Conservation (phyloP, 1,284 basidiomycete species). For the Ceratobasidium sp. region DNA sequence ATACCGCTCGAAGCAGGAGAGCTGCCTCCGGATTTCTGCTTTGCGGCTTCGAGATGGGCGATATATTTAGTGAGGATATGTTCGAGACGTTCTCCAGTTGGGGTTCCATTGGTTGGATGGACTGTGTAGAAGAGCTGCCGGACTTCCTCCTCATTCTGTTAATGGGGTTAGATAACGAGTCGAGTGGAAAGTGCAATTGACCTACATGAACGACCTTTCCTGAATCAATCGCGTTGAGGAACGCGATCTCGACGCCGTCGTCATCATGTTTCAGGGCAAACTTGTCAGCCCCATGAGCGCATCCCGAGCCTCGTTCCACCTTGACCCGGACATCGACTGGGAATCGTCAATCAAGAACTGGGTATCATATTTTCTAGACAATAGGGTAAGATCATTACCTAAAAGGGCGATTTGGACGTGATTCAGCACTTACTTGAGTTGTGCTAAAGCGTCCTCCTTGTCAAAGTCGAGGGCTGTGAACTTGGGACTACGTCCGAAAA, state of each 20-base stretch:
- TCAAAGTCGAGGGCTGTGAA: not conserved
- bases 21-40: slow-evolving; percentile 46
- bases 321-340: slow-evolving; percentile 64
- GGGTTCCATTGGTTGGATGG: slow-evolving; percentile 62
- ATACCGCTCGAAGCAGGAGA: not conserved
- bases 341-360: slow-evolving; percentile 60
- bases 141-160: slow-evolving; percentile 53
- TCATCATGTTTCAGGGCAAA: slow-evolving; percentile 62
- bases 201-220: slow-evolving; percentile 46
- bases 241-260: slow-evolving; percentile 67
- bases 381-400: not conserved
- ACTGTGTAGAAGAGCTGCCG: slow-evolving; percentile 62
- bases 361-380: slow-evolving; percentile 29
- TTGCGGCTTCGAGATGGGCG: slow-evolving; percentile 60
- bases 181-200: not conserved
- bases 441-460: slow-evolving; percentile 13
- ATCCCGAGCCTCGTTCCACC: slow-evolving; percentile 65
- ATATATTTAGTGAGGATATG: slow-evolving; percentile 64
- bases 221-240: slow-evolving; percentile 59
- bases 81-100: slow-evolving; percentile 66
- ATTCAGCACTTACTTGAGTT: slow-evolving; percentile 10
- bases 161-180: not conserved
- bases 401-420: not conserved
- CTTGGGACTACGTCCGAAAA: not conserved
- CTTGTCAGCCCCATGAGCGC: slow-evolving; percentile 61